Conservation (phyloP, 352 stramenopile genomes). For the Phytophthora europaea region DNA sequence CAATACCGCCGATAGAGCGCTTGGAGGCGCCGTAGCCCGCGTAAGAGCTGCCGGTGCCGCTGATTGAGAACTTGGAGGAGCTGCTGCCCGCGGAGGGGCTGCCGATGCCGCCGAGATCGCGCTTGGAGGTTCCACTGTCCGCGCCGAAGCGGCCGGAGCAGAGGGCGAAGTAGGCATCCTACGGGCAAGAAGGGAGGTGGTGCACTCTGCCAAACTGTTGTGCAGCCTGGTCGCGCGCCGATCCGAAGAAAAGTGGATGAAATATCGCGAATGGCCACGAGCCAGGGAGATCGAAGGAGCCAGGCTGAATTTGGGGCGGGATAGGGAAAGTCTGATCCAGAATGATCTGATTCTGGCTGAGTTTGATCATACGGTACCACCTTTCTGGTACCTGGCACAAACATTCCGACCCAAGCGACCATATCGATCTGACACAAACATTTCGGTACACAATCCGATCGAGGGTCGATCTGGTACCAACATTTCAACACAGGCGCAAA, state of each 20-base stretch:
- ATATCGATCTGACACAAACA: neutral
- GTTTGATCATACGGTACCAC: neutral
- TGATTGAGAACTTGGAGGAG: no score
- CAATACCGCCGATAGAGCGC: no score
- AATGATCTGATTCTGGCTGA: neutral
- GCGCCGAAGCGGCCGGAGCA: no score
- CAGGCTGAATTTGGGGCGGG: neutral
- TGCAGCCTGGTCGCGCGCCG: no score
- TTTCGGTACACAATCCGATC: neutral
- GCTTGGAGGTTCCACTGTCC: no score
- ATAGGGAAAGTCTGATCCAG: neutral
- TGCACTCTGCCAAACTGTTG: no score
- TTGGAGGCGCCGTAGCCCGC: no score
- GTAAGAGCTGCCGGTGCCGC: no score
- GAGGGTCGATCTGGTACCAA: neutral
- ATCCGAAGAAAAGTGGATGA: neutral
- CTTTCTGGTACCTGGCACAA: neutral
- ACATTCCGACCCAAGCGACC: neutral
- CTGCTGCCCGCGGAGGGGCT: no score
- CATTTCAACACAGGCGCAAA: neutral
- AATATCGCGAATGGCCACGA: neutral
- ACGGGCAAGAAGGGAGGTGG: no score
- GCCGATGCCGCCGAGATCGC: no score
- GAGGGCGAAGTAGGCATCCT: no score
- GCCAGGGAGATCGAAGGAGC: neutral